Evolutionary conservation across 192 early-diverging fungal species (phyloP).

Genomic region (Entophlyctis luteolus): DNA sequence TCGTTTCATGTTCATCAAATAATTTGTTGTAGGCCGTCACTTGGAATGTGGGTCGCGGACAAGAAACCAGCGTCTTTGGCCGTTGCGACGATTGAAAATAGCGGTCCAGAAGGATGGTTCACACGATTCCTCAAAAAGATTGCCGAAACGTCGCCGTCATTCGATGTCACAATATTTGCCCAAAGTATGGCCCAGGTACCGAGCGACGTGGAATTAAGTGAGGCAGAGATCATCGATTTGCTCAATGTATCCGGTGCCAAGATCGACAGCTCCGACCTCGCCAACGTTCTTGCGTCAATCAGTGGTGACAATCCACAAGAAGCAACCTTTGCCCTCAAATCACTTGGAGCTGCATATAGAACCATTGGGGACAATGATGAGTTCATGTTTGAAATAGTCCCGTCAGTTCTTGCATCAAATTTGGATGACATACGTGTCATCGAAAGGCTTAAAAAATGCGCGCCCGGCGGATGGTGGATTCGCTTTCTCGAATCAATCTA

Average conservation of each 20-base stretch:
- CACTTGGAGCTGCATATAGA: slow-evolving; percentile 7
- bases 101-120: slow-evolving; percentile 11
- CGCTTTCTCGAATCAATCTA: not conserved
- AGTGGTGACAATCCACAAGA: not conserved
- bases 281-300: not conserved
- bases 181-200: not conserved
- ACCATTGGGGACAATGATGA: not conserved
- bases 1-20: not conserved
- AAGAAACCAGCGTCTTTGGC: not conserved
- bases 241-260: not conserved
- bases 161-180: slow-evolving; percentile 11
- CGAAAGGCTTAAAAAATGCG: not conserved
- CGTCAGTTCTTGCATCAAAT: not conserved
- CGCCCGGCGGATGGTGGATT: not conserved
- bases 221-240: not conserved
- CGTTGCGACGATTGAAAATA: not conserved
- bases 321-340: not conserved
- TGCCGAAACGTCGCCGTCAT: not conserved
- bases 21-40: not conserved
- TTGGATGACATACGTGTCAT: not conserved
- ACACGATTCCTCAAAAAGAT: not conserved
- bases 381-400: slow-evolving; percentile 1
- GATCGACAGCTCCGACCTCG: not conserved
- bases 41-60: slow-evolving; percentile 18
- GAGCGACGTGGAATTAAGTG: not conserved